A percentile compares a stretch with the other conserved stretches of the same genome.
Conservation (phyloP, 1,284 basidiomycete species). For the Cerrena zonata region DNA sequence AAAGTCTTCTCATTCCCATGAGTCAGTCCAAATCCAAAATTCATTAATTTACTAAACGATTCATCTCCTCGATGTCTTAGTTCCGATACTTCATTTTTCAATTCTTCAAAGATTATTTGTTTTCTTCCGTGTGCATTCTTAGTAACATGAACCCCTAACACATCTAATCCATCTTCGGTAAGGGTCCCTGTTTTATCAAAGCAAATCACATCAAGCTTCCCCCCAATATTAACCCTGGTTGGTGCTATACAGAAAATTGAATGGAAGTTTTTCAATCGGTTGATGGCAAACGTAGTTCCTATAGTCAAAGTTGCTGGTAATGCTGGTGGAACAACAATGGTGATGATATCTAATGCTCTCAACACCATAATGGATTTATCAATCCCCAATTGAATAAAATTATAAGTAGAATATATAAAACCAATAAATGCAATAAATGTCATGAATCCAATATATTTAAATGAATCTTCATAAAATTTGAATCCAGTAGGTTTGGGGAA, state of each 20-base stretch:
- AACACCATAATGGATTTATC: constrained; percentile 87
- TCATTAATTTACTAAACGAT: no score
- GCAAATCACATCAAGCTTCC: constrained; percentile 95
- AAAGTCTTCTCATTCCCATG: no score
- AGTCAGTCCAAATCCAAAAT: no score
- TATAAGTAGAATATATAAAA: constrained; percentile 40
- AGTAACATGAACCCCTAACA: constrained; percentile 83
- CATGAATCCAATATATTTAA: constrained; percentile 91
- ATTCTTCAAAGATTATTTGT: constrained; percentile 93
- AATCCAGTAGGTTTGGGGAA: constrained; percentile 98
- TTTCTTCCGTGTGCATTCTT: constrained; percentile 74
- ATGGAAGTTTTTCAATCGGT: constrained; percentile 79
- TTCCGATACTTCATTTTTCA: constrained; percentile 83
- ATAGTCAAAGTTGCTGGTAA: constrained; percentile 96
- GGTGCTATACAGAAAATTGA: constrained; percentile 98
- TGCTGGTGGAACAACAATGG: constrained; percentile 95
- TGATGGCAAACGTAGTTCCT: constrained; percentile 93
- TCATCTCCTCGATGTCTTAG: no score
- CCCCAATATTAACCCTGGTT: constrained; percentile 91
- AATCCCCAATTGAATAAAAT: constrained; percentile 44
- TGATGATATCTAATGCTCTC: constrained; percentile 94
- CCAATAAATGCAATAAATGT: constrained; percentile 84
- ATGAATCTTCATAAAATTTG: constrained; percentile 96
- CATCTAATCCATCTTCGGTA: constrained; percentile 96
- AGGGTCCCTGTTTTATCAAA: constrained; percentile 99